Conservation (phyloP, 139 green algal genomes). For the Nannochloris sp. region DNA sequence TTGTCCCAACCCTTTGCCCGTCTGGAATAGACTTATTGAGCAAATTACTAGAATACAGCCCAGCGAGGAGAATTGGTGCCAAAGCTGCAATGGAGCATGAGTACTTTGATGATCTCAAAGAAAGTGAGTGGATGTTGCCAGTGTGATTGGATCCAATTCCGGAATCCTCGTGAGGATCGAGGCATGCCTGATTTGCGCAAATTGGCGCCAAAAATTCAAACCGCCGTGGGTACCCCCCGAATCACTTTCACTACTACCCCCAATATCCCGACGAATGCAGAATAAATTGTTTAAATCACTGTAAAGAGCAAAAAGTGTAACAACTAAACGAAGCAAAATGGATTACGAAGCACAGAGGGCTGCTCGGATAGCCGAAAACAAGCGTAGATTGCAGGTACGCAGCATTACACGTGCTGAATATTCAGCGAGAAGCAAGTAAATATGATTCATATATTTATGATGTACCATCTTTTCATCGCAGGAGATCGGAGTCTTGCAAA, state of each 20-base stretch:
- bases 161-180: too few species aligned
- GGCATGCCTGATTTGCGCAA: too few species aligned
- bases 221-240: background rate
- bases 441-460: background rate
- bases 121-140: conserved; percentile 1
- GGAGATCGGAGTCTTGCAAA: conserved; percentile 4
- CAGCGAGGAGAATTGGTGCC: conserved; percentile 48
- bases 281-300: too few species aligned
- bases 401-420: background rate
- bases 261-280: background rate
- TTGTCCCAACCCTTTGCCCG: conserved; percentile 55
- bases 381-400: conserved; percentile 36
- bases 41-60: conserved; percentile 54
- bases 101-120: conserved; percentile 58
- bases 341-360: conserved; percentile 41
- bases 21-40: conserved; percentile 61
- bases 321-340: conserved; percentile 3
- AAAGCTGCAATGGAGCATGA: conserved; percentile 53
- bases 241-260: background rate
- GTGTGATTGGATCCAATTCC: too few species aligned
- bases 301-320: too few species aligned
- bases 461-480: background rate
- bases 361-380: conserved; percentile 38
- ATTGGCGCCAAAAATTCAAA: background rate
- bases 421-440: too few species aligned